phyloP scores from a whole-genome alignment of 352 stramenopile genomes.

The Pythium aquatile region DNA sequence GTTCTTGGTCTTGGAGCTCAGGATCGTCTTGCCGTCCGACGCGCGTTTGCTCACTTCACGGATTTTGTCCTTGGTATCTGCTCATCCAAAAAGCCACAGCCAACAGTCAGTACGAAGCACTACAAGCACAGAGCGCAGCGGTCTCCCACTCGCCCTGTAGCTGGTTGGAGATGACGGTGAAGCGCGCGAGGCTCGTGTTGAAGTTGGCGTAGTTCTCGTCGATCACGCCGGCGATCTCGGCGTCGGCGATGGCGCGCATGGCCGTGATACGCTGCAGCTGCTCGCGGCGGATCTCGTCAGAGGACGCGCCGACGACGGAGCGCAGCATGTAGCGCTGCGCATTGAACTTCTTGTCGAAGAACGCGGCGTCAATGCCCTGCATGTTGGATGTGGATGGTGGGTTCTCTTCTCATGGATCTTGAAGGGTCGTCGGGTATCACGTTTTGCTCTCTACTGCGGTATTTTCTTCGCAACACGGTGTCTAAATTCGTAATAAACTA shows the following conservation, averaged over 20 bases:
- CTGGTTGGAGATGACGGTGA: constrained; percentile 75
- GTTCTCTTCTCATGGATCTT: too few species aligned
- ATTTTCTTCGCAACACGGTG: too few species aligned
- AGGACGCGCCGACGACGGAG: constrained; percentile 64
- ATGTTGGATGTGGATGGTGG: constrained; percentile 24
- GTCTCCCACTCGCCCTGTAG: constrained; percentile 47
- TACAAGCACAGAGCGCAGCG: too few species aligned
- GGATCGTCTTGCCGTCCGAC: constrained; percentile 73
- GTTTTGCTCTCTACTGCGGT: too few species aligned
- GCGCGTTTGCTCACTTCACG: constrained; percentile 65
- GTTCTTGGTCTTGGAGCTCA: constrained; percentile 85
- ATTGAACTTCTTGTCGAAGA: constrained; percentile 88
- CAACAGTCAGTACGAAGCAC: too few species aligned
- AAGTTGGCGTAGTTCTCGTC: constrained; percentile 85
- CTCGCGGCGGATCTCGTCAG: constrained; percentile 64
- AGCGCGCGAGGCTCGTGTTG: constrained; percentile 80
- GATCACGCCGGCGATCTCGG: constrained; percentile 79
- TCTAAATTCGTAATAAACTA: too few species aligned
- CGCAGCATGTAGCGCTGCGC: constrained; percentile 76
- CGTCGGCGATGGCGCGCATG: constrained; percentile 64
- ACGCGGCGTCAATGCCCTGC: constrained; percentile 67
- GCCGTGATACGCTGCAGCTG: constrained; percentile 61
- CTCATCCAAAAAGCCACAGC: too few species aligned
- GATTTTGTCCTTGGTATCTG: constrained; percentile 71
- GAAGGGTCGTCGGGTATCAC: too few species aligned